Evolutionary conservation across 495 filamentous ascomycete genomes (phyloP), one percentile per base, ranked within the genome.

Genomic region (Aspergillus taichungensis): DNA sequence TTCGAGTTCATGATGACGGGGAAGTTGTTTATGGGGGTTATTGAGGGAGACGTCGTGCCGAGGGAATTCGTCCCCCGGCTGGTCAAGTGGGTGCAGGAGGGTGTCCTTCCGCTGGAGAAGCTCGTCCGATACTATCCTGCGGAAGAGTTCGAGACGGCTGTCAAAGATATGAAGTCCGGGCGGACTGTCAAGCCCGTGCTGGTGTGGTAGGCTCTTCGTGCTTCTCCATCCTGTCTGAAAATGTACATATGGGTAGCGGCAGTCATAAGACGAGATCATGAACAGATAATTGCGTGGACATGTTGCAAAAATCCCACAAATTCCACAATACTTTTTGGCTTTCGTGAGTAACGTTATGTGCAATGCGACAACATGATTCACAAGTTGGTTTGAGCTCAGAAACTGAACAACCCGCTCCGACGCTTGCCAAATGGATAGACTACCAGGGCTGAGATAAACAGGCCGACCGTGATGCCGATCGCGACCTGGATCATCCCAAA

Each of bases 341-440:
- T 24, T 24, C 18, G 18, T 24, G 4, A 24, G 4, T 24, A 24
- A 24, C 4, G 2, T 24, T 24, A 24, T 24, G 4, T 24, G 18
- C 18, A 24, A 24, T 24, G 18, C 18, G 18, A 24, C 18, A 24
- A 2, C 18, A 24, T 24, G 18, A 1, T 24, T 24, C 4, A 4
- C 18, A 24, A 24, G 4, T 24, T 24, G 18, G 18, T 24, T 1
- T 4, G 18, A 24, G 2, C 18, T 24, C 18, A 96, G 56, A 95
- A 92, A 56, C 82, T 87, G 59, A 94, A 95, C 55, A 95, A 59
- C 2, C 88, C 88, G 62, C 84, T 90, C 47, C 88, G 77, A 58
- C 82, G 80, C 70, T 95, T 95, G 6, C 88, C 88, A 53, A 86
- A 75, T 3, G 90, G 90, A 72, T 96, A 96, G 8, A 96, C 79